Conservation (phyloP, 169 alveolate species). For the Neospora caninum region DNA sequence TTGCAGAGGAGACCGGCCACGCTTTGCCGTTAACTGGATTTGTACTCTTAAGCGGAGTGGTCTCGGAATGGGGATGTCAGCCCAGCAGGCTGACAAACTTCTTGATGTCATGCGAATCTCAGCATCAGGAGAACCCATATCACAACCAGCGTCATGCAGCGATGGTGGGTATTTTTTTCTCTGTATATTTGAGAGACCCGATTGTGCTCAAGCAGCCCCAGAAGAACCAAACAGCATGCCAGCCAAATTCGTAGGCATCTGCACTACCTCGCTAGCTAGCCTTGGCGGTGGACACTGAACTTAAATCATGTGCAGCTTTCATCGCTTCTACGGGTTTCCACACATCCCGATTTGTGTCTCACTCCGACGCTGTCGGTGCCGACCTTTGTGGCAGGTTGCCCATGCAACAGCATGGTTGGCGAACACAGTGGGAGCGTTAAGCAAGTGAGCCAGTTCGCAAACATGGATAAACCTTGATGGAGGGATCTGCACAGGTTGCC, state of each 20-base stretch:
- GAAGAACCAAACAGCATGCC: no score
- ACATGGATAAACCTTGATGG: not conserved
- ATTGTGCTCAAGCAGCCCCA: no score
- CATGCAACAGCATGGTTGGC: conserved; percentile 27
- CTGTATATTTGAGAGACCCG: not conserved
- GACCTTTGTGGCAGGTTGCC: not conserved
- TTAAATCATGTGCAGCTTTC: no score
- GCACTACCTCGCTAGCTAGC: no score
- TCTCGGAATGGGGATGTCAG: conserved; percentile 2
- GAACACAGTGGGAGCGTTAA: not conserved
- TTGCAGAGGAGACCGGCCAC: conserved; percentile 33
- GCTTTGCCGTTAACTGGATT: not conserved
- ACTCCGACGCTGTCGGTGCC: no score
- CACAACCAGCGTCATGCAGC: conserved; percentile 74
- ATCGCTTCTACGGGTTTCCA: no score
- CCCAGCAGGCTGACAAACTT: conserved; percentile 23
- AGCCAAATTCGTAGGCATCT: no score
- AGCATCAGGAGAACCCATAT: conserved; percentile 68
- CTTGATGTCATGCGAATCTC: conserved; percentile 14
- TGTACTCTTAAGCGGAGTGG: not conserved
- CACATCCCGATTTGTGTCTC: no score
- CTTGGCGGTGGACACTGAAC: no score
- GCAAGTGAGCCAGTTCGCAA: not conserved
- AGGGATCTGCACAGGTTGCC: no score
- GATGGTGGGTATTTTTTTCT: conserved; percentile 8